A percentile compares a stretch with the other conserved stretches of the same genome.
Evolutionary conservation across 176 grass and related monocot genomes (phyloP).

Genomic region (Ensete glaucum): DNA sequence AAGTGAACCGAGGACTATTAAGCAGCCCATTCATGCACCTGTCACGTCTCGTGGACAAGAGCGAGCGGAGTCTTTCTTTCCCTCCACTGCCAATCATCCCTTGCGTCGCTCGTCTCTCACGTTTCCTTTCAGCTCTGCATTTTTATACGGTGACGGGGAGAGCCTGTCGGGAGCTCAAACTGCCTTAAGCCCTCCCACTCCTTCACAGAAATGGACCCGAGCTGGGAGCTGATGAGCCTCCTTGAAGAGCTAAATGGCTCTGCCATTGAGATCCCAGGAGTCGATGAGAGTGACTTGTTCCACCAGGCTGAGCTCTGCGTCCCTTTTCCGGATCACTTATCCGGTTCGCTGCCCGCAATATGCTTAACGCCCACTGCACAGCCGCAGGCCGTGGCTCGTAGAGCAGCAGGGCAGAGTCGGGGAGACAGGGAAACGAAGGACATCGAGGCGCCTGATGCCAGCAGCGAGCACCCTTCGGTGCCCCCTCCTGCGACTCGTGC

Average conservation of each 20-base stretch:
- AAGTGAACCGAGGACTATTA: too few species aligned
- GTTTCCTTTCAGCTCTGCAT: not conserved
- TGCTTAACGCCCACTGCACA: not conserved
- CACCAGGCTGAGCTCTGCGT: not conserved
- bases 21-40: too few species aligned
- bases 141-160: not conserved
- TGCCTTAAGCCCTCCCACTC: not conserved
- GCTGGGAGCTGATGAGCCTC: constrained; percentile 10
- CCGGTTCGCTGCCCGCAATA: not conserved
- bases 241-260: constrained; percentile 6
- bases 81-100: too few species aligned
- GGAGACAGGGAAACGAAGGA: constrained; percentile 1
- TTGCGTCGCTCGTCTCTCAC: too few species aligned
- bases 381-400: not conserved
- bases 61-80: too few species aligned
- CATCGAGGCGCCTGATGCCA: not conserved
- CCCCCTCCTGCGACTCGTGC: not conserved
- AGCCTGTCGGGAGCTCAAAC: not conserved
- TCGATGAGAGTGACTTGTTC: not conserved
- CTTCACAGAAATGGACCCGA: constrained; percentile 11
- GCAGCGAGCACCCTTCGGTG: not conserved
- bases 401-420: not conserved
- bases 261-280: not conserved
- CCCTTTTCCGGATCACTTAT: not conserved
- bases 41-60: too few species aligned